These are phyloP conservation scores for Komagataella phaffii DNA, from an alignment of 805 yeast species.

Conservation along the genomic window DNA sequence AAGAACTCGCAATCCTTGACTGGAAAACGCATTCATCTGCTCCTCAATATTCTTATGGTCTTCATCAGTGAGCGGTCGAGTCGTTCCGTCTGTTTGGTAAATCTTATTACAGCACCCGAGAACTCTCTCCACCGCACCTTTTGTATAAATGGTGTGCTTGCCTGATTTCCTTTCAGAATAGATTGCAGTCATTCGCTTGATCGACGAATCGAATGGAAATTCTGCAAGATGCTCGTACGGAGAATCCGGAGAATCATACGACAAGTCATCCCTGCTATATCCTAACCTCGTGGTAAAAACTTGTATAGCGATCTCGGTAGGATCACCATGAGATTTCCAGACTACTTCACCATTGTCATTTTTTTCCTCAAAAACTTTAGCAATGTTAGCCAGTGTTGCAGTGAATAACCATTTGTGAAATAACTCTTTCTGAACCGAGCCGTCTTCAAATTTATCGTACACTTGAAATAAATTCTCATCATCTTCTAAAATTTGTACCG, in stretches of 20 bases:
- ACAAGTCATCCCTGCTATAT: constrained; percentile 28
- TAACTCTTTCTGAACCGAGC: constrained; percentile 5
- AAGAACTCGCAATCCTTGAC: constrained; percentile 58
- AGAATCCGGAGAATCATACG: constrained; percentile 20
- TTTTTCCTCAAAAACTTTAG: constrained; percentile 40
- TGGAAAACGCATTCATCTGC: constrained; percentile 45
- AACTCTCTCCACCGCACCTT: constrained; percentile 71
- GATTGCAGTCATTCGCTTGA: constrained; percentile 61
- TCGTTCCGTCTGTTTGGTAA: constrained; percentile 21
- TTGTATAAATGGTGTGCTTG: constrained; percentile 27
- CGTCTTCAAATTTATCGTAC: constrained; percentile 7
- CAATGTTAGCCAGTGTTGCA: constrained; percentile 73
- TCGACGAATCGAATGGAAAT: constrained; percentile 63
- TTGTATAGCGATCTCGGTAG: constrained; percentile 82
- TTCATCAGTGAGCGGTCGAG: constrained; percentile 23
- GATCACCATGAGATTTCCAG: constrained; percentile 82
- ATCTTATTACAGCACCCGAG: constrained; percentile 41
- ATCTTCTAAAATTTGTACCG: constrained; percentile 15
- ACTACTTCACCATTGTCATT: constrained; percentile 23
- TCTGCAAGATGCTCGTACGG: constrained; percentile 37
- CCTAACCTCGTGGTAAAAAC: constrained; percentile 55
- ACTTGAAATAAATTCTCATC: constrained; percentile 16
- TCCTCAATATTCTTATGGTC: constrained; percentile 29
- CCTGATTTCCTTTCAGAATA: constrained; percentile 23
- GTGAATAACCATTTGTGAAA: constrained; percentile 42